Base-by-base conservation (phyloP, 257 asterid species). In the Forsythia suspensa region DNA sequence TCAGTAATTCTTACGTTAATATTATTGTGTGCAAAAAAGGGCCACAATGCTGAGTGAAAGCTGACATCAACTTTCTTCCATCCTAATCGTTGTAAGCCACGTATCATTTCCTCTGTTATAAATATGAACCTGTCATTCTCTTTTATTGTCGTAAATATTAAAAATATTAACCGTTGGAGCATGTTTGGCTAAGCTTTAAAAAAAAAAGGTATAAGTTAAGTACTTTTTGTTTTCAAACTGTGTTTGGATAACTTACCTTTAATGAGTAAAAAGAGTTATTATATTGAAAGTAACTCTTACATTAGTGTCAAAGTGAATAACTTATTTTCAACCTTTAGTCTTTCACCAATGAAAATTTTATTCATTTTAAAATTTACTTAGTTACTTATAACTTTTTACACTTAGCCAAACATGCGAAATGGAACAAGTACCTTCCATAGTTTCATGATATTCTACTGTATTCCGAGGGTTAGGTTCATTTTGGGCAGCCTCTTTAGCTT, bases 31-130 rank as follows among this genome's bases (percentile, higher is more conserved):
- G 99, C 98, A 48, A 92, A 91, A 87, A 93, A 95, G 9, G 97
- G 96, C 96, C 95, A 93, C 44, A 82, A 71, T 15, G 97, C 86
- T 0, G 97, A 89, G 85, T 92, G 97, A 77, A 95, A 93, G 86
- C 92, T 93, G 71, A 95, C 95, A 73, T 95, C 99, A 15, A 95
- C 92, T 81, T 95, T 95, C 72, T 66, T 83, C 99, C 98, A 93
- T 63, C 94, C 97, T 48, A 93, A 24, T 78, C 88, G 88, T 83
- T 95, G 99, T 73, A 95, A 84, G 41, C 99, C 97, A 3, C 82
- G 80, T 80, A 90, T 85, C 96, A 95, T 95, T 79, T 93, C 96
- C 89, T 92, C 97, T 95, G 91, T 76, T 52, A 61, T 20, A 80
- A 48, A 80, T 42, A 68, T 42, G n/a, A 39, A 36, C 63, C 0